Evolutionary conservation across 371 early-diverging fungal species (phyloP).

Genomic region (Mycotypha africana): DNA sequence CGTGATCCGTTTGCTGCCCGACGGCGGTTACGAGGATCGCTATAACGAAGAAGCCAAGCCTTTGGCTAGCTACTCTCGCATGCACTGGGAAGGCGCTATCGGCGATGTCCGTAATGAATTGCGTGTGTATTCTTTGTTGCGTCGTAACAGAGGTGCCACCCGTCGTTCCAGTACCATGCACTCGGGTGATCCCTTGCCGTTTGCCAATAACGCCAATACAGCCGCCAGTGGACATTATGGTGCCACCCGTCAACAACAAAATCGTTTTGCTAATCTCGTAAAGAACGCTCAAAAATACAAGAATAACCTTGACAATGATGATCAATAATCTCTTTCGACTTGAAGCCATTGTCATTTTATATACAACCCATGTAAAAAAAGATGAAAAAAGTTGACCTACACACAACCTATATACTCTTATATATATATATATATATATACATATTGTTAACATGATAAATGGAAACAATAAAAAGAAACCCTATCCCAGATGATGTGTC

Average conservation of each 20-base stretch:
- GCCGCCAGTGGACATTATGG: conserved; percentile 13
- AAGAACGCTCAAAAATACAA: conserved; percentile 30
- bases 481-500: too few relatives aligned
- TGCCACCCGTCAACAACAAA: conserved; percentile 7
- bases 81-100: conserved; percentile 58
- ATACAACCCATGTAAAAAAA: too few relatives aligned
- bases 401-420: too few relatives aligned
- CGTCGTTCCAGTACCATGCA: conserved; percentile 1
- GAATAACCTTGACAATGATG: neutral
- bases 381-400: too few relatives aligned
- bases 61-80: conserved; percentile 43
- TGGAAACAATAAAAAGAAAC: too few relatives aligned
- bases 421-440: too few relatives aligned
- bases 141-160: conserved; percentile 25
- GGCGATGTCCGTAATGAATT: conserved; percentile 44
- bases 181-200: too few relatives aligned
- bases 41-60: conserved; percentile 53
- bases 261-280: conserved; percentile 32
- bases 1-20: conserved; percentile 72
- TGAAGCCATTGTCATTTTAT: too few relatives aligned
- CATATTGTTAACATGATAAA: too few relatives aligned
- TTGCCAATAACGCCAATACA: neutral
- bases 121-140: conserved; percentile 46
- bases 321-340: too few relatives aligned
- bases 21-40: conserved; percentile 37